phyloP scores from a whole-genome alignment of 176 grass and related monocot genomes.

The Carex littledalei region DNA sequence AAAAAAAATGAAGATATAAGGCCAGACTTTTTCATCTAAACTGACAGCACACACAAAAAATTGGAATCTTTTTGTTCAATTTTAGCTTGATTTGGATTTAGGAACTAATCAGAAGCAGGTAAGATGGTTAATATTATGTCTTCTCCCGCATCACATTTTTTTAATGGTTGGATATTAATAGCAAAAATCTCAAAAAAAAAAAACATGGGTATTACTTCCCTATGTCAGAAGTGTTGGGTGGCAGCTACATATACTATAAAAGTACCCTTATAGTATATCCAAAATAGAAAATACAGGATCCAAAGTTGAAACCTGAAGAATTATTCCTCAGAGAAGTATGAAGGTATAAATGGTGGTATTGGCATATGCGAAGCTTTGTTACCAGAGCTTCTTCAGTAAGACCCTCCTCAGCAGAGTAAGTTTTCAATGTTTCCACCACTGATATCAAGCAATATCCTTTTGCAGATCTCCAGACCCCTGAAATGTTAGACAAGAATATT shows the following conservation, averaged over 20 bases:
- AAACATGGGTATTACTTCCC: not conserved
- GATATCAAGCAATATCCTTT: constrained; percentile 96
- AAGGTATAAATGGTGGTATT: constrained; percentile 79
- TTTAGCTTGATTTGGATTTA: not conserved
- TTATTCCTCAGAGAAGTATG: constrained; percentile 82
- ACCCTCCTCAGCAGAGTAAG: constrained; percentile 85
- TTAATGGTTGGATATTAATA: not conserved
- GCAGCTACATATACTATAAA: not conserved
- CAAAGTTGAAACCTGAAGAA: constrained; percentile 73
- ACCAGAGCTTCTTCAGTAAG: constrained; percentile 91
- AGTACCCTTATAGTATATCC: not conserved
- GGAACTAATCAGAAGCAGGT: not conserved
- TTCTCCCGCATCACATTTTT: not conserved
- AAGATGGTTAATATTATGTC: not conserved
- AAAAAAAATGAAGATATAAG: not conserved
- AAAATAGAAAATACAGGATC: constrained; percentile 3
- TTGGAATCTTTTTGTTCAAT: not conserved
- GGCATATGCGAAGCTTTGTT: constrained; percentile 71
- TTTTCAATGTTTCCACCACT: constrained; percentile 95
- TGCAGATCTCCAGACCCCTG: constrained; percentile 79
- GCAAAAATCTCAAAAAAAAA: not conserved
- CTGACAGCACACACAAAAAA: not conserved
- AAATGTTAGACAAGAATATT: constrained; percentile 1
- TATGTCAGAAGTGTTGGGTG: not conserved
- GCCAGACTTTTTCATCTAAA: not conserved